Base-by-base conservation (phyloP, 108 stramenopile genomes). In the Fistulifera solaris region DNA sequence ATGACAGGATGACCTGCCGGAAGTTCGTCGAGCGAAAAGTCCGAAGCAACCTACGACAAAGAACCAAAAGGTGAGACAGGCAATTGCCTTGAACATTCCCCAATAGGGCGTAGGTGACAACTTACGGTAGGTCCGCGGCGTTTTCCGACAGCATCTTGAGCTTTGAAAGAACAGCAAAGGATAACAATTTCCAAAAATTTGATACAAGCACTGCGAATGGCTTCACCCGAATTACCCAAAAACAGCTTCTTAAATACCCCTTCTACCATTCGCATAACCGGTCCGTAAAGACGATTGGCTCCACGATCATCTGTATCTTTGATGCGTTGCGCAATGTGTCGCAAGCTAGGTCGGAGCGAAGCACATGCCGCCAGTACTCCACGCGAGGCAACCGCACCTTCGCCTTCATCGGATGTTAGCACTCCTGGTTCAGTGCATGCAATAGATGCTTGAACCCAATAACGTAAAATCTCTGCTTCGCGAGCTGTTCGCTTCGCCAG, bases 131-230 rank as follows among this genome's bases (percentile, higher is more conserved):
- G 59, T 59, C 53, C 56, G 51, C 66, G 62, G 64, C 65, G 67
- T 54, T 70, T 60, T 38, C 66, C 53, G 22, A 61, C 62, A 24
- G 70, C 59, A 35, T 80, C 78, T 40, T 82, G 63, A 17, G 76
- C 76, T 44, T 78, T 82, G 18, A 64, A 67, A 19, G 88, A 89
- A 62, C 89, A 89, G 59, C 86, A 84, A 26, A 89, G 38, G 19
- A 81, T 72, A 15, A 94, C 80, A 61, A 85, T 94, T 67, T 94
- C 92, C 43, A 89, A 53, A 67, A 94, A 94, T 56, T 94, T 94
- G 62, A 94, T 69, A 50, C 81, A 87, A 4, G 92, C 73, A 61
- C 78, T 71, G 52, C 80, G 65, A 27, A 94, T 50, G 14, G 79
- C 75, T 66, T 88, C 90, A 8, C 63, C 65, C 23, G 58, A 40